These are phyloP conservation scores for Raddia guianensis DNA, from an alignment of 176 grass and related monocot species.

Conservation along the genomic window DNA sequence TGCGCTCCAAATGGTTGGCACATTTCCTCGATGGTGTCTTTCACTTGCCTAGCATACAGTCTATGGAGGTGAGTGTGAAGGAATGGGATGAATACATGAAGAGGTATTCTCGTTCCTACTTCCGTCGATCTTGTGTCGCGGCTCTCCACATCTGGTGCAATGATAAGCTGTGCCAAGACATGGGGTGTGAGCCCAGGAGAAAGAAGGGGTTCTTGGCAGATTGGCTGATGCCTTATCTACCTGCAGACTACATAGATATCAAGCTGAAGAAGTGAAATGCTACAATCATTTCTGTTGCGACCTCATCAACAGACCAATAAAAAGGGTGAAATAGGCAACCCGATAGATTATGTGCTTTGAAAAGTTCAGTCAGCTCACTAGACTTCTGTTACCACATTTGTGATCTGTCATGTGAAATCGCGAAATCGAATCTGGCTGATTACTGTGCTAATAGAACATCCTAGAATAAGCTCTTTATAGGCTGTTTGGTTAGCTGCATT, in stretches of 20 bases:
- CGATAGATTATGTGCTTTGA: no score
- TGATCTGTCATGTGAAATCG: no score
- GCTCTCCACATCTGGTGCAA: slow-evolving; percentile 23
- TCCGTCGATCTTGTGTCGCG: background rate
- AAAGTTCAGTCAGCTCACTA: no score
- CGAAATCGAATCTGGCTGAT: no score
- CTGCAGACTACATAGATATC: slow-evolving; percentile 35
- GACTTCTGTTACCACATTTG: no score
- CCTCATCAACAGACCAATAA: background rate
- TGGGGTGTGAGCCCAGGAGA: slow-evolving; percentile 36
- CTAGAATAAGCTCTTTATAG: no score
- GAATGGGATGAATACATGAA: slow-evolving; percentile 25
- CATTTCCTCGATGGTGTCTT: slow-evolving; percentile 37
- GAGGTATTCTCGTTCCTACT: background rate
- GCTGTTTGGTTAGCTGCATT: no score
- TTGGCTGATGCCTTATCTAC: slow-evolving; percentile 20
- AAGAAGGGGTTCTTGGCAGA: slow-evolving; percentile 40
- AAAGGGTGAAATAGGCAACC: background rate
- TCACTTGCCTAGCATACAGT: slow-evolving; percentile 32
- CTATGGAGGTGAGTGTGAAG: slow-evolving; percentile 24
- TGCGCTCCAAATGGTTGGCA: slow-evolving; percentile 42
- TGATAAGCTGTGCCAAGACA: slow-evolving; percentile 40
- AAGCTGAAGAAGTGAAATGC: background rate
- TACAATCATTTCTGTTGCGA: background rate
- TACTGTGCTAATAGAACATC: no score